These are phyloP conservation scores for Avena sativa DNA, from an alignment of 176 grass and related monocot genomes.

Conservation along the genomic window DNA sequence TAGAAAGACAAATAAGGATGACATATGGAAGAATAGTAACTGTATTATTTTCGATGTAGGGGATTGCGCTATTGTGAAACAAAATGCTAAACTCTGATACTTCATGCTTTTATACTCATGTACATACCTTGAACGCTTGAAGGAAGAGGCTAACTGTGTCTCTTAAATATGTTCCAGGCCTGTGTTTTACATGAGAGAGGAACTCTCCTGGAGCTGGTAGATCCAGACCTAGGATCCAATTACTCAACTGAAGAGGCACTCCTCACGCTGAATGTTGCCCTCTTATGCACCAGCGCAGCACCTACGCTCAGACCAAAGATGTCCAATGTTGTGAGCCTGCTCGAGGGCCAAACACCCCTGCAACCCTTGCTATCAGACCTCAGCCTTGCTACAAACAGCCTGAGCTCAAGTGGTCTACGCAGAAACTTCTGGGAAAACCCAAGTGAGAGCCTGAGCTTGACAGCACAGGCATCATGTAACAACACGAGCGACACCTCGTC, in stretches of 20 bases:
- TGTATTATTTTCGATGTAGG: background rate
- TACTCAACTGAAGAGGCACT: conserved; percentile 81
- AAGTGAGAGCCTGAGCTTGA: conserved; percentile 54
- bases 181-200: conserved; percentile 82
- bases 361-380: conserved; percentile 68
- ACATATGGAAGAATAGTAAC: background rate
- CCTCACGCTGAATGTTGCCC: conserved; percentile 77
- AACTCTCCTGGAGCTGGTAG: conserved; percentile 78
- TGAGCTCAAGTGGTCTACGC: conserved; percentile 46
- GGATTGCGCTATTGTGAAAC: conserved; percentile 15
- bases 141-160: conserved; percentile 36
- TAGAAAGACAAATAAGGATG: background rate
- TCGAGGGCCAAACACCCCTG: conserved; percentile 65
- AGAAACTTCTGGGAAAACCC: conserved; percentile 80
- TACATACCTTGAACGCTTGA: conserved; percentile 36
- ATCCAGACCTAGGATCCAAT: conserved; percentile 68
- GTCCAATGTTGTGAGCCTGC: conserved; percentile 83
- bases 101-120: conserved; percentile 7
- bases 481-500: conserved; percentile 41
- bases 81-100: conserved; percentile 12
- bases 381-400: conserved; percentile 48
- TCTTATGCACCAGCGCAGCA: conserved; percentile 77
- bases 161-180: conserved; percentile 57
- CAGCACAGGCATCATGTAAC: conserved; percentile 42
- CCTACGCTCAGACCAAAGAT: conserved; percentile 90